Base-by-base conservation (phyloP, 1,139 yeast species). In the Protomyces gravidus region DNA sequence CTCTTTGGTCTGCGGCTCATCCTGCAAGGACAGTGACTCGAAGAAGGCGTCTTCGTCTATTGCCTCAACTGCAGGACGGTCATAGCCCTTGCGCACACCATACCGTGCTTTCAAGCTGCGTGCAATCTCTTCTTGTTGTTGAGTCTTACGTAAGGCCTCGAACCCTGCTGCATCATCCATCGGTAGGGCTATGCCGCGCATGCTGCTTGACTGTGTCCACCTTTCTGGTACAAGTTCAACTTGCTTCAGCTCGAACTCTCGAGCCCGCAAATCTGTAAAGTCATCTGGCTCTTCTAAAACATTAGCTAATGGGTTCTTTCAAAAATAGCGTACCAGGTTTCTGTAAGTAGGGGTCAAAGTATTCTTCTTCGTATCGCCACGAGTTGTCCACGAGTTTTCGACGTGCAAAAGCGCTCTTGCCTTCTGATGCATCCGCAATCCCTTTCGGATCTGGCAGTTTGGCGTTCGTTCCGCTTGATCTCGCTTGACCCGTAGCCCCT, bases 341-440 rank as follows among this genome's bases (percentile, higher is more conserved):
- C 19, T 25, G 36, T 26, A 53, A 28, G 21, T 53, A 39, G 23
- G 58, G 58, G 48, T 53, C 58, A 30, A 53, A 39, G 17, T 33
- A 42, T 19, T 50, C 39, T 23, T 53, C 58, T n/a, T 53, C 58
- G 27, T 53, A 53, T 25, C 58, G 21, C 21, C 51, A 53, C 28
- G 58, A 53, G 19, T 53, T 53, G 51, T 53, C 58, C 32, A 53
- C 51, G 13, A 53, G 15, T 32, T 53, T 53, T 23, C 58, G 47
- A 13, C 58, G 50, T 9, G 51, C 58, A 36, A 45, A 53, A 26
- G 36, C 39, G 19, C 28, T 39, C 33, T 45, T 45, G 15, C n/a
- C 23, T 13, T 33, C 36, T 3, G 36, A 27, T n/a, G 13, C 19
- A 9, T 17, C 36, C 13, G 33, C 36, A 6, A 13, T 13, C 23